Evolutionary conservation across 2,329 filamentous ascomycete species (phyloP).

Genomic region (Paecilomyces sp.): DNA sequence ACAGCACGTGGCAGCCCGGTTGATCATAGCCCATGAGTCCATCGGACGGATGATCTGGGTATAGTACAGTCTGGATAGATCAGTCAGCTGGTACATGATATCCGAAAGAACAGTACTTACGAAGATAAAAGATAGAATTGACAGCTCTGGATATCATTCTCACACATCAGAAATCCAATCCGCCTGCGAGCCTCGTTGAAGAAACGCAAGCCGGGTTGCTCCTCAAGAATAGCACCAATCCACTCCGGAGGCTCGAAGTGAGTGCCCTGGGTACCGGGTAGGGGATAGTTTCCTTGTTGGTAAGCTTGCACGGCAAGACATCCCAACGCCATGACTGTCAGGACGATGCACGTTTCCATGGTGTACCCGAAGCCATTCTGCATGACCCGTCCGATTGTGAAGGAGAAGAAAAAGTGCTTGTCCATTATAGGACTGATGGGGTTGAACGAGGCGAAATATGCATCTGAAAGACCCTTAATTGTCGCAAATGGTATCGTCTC

Average conservation of each 20-base stretch:
- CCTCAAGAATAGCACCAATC: constrained; percentile 30
- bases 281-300: constrained; percentile 42
- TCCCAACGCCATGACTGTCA: constrained; percentile 46
- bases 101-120: constrained; percentile 13
- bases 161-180: constrained; percentile 45
- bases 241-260: constrained; percentile 31
- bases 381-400: constrained; percentile 42
- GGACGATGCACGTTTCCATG: constrained; percentile 46
- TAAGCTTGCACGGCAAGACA: constrained; percentile 44
- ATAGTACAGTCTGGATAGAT: constrained; percentile 36
- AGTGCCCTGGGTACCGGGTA: constrained; percentile 29
- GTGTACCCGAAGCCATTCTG: constrained; percentile 46
- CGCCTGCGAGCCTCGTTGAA: constrained; percentile 49
- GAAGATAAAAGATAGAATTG: constrained; percentile 48
- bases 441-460: constrained; percentile 50
- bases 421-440: constrained; percentile 48
- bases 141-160: constrained; percentile 44
- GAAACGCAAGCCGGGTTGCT: constrained; percentile 43
- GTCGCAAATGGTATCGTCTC: constrained; percentile 41
- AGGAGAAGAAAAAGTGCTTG: constrained; percentile 45
- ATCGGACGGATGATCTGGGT: constrained; percentile 46
- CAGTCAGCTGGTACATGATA: not conserved
- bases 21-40: constrained; percentile 49
- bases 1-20: constrained; percentile 45
- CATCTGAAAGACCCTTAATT: constrained; percentile 46